A percentile compares a stretch with the other conserved stretches of the same genome.
These are phyloP conservation scores for Podospora bellae-mahoneyi DNA, from an alignment of 495 filamentous ascomycete genomes.

Conservation along the genomic window DNA sequence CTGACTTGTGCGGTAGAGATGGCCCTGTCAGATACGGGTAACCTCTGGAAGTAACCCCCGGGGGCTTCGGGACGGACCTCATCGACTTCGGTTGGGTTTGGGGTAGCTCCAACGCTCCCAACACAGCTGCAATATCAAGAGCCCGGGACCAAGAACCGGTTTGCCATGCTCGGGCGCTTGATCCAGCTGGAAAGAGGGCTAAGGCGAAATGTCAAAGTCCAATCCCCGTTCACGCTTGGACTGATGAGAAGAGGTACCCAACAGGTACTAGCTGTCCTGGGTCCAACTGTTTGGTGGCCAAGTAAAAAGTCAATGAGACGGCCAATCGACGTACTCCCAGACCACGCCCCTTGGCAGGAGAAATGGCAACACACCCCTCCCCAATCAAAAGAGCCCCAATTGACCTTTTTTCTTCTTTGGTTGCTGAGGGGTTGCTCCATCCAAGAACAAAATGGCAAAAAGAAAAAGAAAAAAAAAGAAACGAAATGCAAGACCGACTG, in stretches of 20 bases:
- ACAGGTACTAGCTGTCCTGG: background rate
- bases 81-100: slow-evolving; percentile 18
- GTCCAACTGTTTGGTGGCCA: slow-evolving; percentile 14
- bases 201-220: slow-evolving; percentile 7
- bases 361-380: slow-evolving; percentile 4
- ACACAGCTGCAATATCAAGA: slow-evolving; percentile 18
- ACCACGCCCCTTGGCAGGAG: slow-evolving; percentile 16
- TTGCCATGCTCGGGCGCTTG: slow-evolving; percentile 5
- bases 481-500: background rate
- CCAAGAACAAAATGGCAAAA: background rate
- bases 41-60: slow-evolving; percentile 16
- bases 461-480: background rate
- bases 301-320: slow-evolving; percentile 5
- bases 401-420: background rate
- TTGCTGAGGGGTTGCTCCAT: slow-evolving; percentile 11
- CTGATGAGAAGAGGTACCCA: background rate
- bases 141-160: slow-evolving; percentile 16
- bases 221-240: slow-evolving; percentile 1
- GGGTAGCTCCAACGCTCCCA: slow-evolving; percentile 9
- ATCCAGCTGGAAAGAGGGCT: background rate
- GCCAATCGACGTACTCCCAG: slow-evolving; percentile 3
- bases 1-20: slow-evolving; percentile 18
- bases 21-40: slow-evolving; percentile 19
- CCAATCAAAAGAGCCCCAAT: slow-evolving; percentile 16
- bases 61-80: slow-evolving; percentile 12